Base-by-base conservation (phyloP, 768 basidiomycete genomes). In the Boletus rubroflammeus region DNA sequence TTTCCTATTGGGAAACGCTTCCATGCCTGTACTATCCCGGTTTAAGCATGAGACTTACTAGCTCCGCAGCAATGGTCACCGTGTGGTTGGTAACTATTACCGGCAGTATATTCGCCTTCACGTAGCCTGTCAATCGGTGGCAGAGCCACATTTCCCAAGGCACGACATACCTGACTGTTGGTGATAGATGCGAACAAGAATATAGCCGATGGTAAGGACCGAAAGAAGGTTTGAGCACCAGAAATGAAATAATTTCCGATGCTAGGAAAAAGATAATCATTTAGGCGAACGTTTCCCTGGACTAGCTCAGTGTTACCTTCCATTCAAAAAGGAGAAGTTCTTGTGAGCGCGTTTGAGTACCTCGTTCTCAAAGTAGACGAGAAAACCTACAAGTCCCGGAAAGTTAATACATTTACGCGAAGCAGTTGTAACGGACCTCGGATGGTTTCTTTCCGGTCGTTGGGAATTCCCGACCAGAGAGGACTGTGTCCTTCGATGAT, bases 101-200 rank as follows among this genome's bases (percentile, higher is more conserved):
- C 0, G 95, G 95, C 2, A 96, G 74, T 53, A 98, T 95, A 56
- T 86, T 81, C 11, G 90, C 86, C 80, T 78, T 70, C 38, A 58
- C 52, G 43, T 66, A 51, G 48, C 39, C 36, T 45, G 53, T 59
- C 59, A 61, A 54, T 23, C 49, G 21, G 43, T 48, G 48, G 43
- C 52, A 47, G 46, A 56, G 40, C 41, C 38, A 49, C 57, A 35
- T 59, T 59, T 56, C 56, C 35, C 49, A 54, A 50, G 44, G 51
- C n/a, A 2, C 17, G n/a, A 54, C 72, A 54, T 42, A 74, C 74
- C 64, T 87, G 83, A 53, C 89, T 92, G 63, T 83, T 87, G 0
- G 93, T 93, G 59, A 97, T 93, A 2, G 90, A 90, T 28, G 92
- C 88, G 67, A 98, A 95, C 40, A 97, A 76, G 71, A 96, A 98